Evolutionary conservation across 768 basidiomycete species (phyloP), one percentile per base, ranked within the genome.

Genomic region (Tephrocybe sp.): DNA sequence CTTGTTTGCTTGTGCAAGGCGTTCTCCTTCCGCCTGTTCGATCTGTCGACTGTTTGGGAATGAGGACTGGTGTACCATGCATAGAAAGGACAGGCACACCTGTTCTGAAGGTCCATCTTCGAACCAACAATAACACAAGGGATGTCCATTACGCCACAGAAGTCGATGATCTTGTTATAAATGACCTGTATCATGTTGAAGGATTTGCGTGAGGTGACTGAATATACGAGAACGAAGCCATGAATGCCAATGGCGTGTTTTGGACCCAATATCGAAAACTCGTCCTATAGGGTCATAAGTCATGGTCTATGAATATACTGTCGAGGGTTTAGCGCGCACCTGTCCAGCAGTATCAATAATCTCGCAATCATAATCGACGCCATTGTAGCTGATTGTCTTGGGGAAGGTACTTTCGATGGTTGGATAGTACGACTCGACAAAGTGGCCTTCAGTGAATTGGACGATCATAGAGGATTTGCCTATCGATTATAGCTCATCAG

Each of bases 291-390:
- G 13, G 42, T 50, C 51, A 39, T 52, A 20, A 42, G 53, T 55
- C 31, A 39, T 31, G 31, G 38, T 23, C 20, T 5, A 40, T n/a
- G 22, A 2, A 3, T 16, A 12, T 38, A 12, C 10, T 38, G 7
- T 19, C 11, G 9, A 39, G 39, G 14, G 52, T 31, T 20, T 20
- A n/a, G 13, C 35, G 68, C 80, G 54, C 49, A 92, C 92, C 79
- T 95, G 93, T 32, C 95, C 95, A 31, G 94, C 94, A 46, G 92
- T 95, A 70, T 97, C 94, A 59, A 95, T 87, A 69, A 98, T 89
- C 73, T 95, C 90, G 72, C 92, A 93, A 53, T 91, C 83, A 62
- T 89, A 96, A 54, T 92, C 87, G 16, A 78, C 73, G 47, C 92
- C 92, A 44, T 88, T 85, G 72, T 85, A 82, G 58, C 74, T 78